These are phyloP conservation scores for Trypanosoma cruzi DNA, from an alignment of 208 protist genomes.

Conservation along the genomic window DNA sequence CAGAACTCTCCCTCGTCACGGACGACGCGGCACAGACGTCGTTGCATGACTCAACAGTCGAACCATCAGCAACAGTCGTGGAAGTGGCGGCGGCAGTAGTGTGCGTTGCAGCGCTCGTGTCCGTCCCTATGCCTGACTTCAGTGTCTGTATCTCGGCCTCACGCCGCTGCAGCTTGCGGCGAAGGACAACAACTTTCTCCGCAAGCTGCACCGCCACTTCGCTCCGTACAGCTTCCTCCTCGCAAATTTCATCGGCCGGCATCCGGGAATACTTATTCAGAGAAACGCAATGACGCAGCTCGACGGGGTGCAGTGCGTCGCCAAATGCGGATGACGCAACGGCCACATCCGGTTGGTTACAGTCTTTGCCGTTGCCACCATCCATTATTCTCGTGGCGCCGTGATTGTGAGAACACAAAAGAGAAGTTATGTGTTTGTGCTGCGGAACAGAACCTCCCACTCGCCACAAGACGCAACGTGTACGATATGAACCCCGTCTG, in stretches of 20 bases:
- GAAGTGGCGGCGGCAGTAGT: too few species aligned
- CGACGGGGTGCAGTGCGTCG: not conserved
- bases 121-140: not conserved
- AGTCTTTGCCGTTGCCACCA: not conserved
- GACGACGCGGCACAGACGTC: not conserved
- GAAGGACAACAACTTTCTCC: slow-evolving; percentile 18
- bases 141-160: slow-evolving; percentile 1
- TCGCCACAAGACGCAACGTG: not conserved
- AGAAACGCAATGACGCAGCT: not conserved
- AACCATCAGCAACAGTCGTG: too few species aligned
- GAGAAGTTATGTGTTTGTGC: too few species aligned
- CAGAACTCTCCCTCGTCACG: not conserved
- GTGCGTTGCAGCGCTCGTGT: too few species aligned
- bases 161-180: slow-evolving; percentile 7
- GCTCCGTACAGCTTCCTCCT: slow-evolving; percentile 8
- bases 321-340: not conserved
- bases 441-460: too few species aligned
- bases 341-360: not conserved
- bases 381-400: not conserved
- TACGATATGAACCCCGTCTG: not conserved
- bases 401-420: too few species aligned
- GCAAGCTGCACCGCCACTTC: slow-evolving; percentile 26
- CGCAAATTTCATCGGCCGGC: not conserved
- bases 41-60: too few species aligned
- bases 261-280: not conserved